Percentiles rank a stretch among this genome's conserved stretches.
Evolutionary conservation across 805 yeast species (phyloP).

Genomic region (Zygoascus flipseniorum): DNA sequence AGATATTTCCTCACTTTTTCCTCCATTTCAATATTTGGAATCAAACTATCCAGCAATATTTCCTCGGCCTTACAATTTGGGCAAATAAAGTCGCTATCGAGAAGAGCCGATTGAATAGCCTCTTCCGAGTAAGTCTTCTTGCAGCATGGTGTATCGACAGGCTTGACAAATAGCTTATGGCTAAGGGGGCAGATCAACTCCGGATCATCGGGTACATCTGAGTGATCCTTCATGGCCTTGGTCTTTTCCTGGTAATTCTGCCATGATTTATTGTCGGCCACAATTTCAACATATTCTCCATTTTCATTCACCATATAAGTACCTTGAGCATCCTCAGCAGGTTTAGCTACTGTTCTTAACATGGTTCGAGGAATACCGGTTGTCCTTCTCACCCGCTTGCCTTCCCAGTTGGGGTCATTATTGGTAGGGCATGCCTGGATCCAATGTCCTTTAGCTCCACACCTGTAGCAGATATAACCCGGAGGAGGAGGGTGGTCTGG

Average conservation of each 20-base stretch:
- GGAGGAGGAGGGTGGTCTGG: constrained; percentile 83
- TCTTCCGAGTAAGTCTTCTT: constrained; percentile 47
- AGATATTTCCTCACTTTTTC: constrained; percentile 41
- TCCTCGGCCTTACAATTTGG: constrained; percentile 78
- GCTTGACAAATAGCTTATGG: constrained; percentile 53
- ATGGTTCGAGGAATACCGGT: constrained; percentile 97
- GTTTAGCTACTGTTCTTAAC: constrained; percentile 77
- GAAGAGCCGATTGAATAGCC: constrained; percentile 54
- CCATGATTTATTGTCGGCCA: constrained; percentile 92
- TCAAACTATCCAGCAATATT: constrained; percentile 63
- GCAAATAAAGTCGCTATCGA: constrained; percentile 82
- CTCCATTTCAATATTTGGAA: constrained; percentile 52
- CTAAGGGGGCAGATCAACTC: constrained; percentile 65
- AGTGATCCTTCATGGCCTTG: constrained; percentile 29
- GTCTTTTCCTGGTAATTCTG: constrained; percentile 68
- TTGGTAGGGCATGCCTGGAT: constrained; percentile 93
- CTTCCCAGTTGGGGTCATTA: constrained; percentile 88
- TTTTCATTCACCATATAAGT: constrained; percentile 82
- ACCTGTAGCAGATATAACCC: constrained; percentile 90
- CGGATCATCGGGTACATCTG: constrained; percentile 47
- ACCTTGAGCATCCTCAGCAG: constrained; percentile 50
- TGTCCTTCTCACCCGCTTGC: constrained; percentile 80
- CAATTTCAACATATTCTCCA: constrained; percentile 92
- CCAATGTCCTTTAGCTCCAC: constrained; percentile 96
- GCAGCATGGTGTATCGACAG: constrained; percentile 83